Conservation (phyloP, 2,329 filamentous ascomycete species). For the Mollisiaceae sp. region DNA sequence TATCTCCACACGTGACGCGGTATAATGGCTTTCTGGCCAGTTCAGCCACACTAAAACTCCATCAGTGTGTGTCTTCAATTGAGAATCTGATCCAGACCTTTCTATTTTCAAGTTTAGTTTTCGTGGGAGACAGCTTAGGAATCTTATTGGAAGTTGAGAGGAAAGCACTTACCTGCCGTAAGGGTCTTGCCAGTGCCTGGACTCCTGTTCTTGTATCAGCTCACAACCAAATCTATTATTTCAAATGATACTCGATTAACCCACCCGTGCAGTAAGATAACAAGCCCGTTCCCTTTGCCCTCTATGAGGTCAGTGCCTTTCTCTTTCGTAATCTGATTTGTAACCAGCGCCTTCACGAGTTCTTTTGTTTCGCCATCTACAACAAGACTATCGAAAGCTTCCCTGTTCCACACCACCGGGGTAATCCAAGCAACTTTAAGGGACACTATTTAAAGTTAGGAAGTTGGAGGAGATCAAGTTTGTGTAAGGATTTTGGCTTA, state of each 20-base stretch:
- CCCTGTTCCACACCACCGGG: slow-evolving; percentile 7
- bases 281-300: slow-evolving; percentile 30
- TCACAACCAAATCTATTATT: neutral
- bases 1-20: slow-evolving; percentile 66
- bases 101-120: neutral
- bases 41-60: slow-evolving; percentile 53
- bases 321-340: neutral
- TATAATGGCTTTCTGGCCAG: slow-evolving; percentile 55
- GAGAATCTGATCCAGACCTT: neutral
- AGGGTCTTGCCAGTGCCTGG: slow-evolving; percentile 32
- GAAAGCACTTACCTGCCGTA: slow-evolving; percentile 44
- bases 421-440: neutral
- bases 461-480: neutral
- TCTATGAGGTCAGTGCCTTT: slow-evolving; percentile 33
- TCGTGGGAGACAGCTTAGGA: neutral
- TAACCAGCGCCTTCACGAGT: slow-evolving; percentile 11
- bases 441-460: neutral
- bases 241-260: neutral
- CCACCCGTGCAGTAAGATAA: slow-evolving; percentile 28
- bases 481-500: neutral
- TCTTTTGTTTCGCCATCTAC: slow-evolving; percentile 9
- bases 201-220: neutral
- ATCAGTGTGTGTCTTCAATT: neutral
- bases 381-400: slow-evolving; percentile 11
- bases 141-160: neutral